Percentiles rank a stretch among this genome's conserved stretches.
Evolutionary conservation across 2,329 filamentous ascomycete genomes (phyloP).

Genomic region (Colletotrichum sp.): DNA sequence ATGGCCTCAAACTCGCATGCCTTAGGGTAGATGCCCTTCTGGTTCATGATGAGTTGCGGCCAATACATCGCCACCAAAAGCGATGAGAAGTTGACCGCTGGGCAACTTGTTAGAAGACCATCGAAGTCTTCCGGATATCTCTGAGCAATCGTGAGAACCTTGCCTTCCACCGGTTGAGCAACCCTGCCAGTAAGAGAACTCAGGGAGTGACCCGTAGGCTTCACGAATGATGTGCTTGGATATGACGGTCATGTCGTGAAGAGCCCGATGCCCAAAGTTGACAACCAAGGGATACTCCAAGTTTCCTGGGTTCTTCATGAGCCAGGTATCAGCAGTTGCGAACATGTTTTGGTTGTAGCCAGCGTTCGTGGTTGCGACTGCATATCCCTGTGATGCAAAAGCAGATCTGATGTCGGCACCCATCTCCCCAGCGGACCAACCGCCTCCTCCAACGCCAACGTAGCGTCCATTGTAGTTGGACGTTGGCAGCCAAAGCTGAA

Average conservation of each 20-base stretch:
- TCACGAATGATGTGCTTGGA: slow-evolving; percentile 51
- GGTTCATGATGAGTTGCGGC: not conserved
- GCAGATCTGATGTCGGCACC: not conserved
- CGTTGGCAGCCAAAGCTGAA: slow-evolving; percentile 28
- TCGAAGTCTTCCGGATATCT: slow-evolving; percentile 63
- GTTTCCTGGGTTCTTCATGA: slow-evolving; percentile 8
- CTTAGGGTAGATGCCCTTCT: not conserved
- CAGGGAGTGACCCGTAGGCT: slow-evolving; percentile 47
- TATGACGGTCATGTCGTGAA: slow-evolving; percentile 42
- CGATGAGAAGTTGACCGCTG: slow-evolving; percentile 37
- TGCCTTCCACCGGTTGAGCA: slow-evolving; percentile 67
- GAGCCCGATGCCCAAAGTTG: not conserved
- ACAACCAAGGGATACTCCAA: not conserved
- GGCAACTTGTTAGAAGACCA: slow-evolving; percentile 55
- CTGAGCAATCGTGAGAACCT: slow-evolving; percentile 58
- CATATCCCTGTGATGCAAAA: slow-evolving; percentile 40
- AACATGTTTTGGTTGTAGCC: slow-evolving; percentile 18
- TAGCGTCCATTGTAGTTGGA: slow-evolving; percentile 36
- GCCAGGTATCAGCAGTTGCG: slow-evolving; percentile 17
- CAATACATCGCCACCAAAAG: not conserved
- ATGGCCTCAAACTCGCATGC: slow-evolving; percentile 35
- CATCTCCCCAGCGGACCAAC: slow-evolving; percentile 27
- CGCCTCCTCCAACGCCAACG: slow-evolving; percentile 33
- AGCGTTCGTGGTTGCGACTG: slow-evolving; percentile 26
- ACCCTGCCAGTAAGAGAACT: slow-evolving; percentile 58